Conservation (phyloP, 2,329 filamentous ascomycete genomes). For the Botrytis squamosa region DNA sequence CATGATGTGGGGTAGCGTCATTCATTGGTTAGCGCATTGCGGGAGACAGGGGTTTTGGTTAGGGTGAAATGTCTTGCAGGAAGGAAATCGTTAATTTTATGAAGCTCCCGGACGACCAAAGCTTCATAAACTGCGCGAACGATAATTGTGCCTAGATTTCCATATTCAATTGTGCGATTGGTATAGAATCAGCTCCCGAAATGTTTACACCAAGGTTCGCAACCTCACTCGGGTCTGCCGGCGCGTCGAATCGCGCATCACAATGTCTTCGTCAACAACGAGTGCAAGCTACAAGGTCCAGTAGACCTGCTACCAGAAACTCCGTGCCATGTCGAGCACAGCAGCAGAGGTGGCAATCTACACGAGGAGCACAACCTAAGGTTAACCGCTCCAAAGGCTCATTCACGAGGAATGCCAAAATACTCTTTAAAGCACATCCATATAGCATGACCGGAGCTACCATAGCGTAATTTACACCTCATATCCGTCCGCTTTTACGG, state of each 20-base stretch:
- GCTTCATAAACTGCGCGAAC: slow-evolving; percentile 1
- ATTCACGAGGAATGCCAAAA: slow-evolving; percentile 25
- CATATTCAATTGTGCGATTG: background rate
- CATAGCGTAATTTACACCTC: slow-evolving; percentile 28
- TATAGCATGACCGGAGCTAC: slow-evolving; percentile 35
- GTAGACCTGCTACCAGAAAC: slow-evolving; percentile 12
- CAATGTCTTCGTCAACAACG: slow-evolving; percentile 36
- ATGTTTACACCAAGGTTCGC: slow-evolving; percentile 35
- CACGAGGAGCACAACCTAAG: slow-evolving; percentile 17
- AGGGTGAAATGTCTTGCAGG: slow-evolving; percentile 16
- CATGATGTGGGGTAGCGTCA: slow-evolving; percentile 22
- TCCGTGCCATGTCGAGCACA: slow-evolving; percentile 24
- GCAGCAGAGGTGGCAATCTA: slow-evolving; percentile 33
- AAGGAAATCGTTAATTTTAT: background rate
- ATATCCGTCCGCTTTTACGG: background rate
- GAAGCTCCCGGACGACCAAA: background rate
- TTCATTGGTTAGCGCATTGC: slow-evolving; percentile 9
- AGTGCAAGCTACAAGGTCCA: slow-evolving; percentile 23
- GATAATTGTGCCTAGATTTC: background rate
- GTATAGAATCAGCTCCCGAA: background rate
- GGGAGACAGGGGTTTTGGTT: slow-evolving; percentile 11
- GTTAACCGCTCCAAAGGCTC: slow-evolving; percentile 1
- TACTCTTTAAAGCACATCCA: slow-evolving; percentile 35
- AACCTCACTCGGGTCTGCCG: slow-evolving; percentile 26
- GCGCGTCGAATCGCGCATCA: slow-evolving; percentile 25